phyloP scores from a whole-genome alignment of 2,329 filamentous ascomycete species.

The Endothia cerciana region DNA sequence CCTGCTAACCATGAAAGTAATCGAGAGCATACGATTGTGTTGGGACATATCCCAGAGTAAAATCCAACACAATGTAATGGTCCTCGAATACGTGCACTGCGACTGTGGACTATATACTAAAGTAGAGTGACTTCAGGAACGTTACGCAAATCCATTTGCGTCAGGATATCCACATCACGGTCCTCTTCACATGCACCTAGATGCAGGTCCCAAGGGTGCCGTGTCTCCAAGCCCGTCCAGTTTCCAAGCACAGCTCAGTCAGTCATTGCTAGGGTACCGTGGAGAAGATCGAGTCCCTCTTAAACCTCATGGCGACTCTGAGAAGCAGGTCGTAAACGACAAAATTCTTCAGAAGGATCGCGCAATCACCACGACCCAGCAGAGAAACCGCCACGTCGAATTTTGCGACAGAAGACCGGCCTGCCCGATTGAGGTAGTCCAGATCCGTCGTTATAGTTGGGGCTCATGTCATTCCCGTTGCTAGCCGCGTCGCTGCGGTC shows the following conservation, averaged over 20 bases:
- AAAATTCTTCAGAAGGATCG: not conserved
- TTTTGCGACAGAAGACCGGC: not conserved
- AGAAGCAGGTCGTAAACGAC: slow-evolving; percentile 9
- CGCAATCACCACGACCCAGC: slow-evolving; percentile 4
- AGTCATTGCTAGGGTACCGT: not conserved
- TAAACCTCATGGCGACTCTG: not conserved
- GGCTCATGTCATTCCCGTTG: slow-evolving; percentile 2
- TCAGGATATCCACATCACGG: not conserved
- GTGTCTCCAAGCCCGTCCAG: not conserved
- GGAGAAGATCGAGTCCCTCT: not conserved
- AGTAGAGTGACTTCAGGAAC: too few relatives aligned
- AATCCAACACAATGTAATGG: too few relatives aligned
- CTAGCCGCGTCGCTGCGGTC: slow-evolving; percentile 15
- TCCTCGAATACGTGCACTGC: not conserved
- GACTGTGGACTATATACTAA: not conserved
- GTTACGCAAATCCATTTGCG: not conserved
- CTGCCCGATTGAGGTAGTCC: not conserved
- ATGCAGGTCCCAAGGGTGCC: not conserved
- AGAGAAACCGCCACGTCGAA: not conserved
- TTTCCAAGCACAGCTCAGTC: too few relatives aligned
- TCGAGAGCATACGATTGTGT: too few relatives aligned
- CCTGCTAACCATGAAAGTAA: too few relatives aligned
- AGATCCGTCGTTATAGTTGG: not conserved
- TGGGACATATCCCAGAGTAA: not conserved
- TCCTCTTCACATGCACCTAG: not conserved